Conservation (phyloP, 495 filamentous ascomycete species). For the Usnea hakonensis region DNA sequence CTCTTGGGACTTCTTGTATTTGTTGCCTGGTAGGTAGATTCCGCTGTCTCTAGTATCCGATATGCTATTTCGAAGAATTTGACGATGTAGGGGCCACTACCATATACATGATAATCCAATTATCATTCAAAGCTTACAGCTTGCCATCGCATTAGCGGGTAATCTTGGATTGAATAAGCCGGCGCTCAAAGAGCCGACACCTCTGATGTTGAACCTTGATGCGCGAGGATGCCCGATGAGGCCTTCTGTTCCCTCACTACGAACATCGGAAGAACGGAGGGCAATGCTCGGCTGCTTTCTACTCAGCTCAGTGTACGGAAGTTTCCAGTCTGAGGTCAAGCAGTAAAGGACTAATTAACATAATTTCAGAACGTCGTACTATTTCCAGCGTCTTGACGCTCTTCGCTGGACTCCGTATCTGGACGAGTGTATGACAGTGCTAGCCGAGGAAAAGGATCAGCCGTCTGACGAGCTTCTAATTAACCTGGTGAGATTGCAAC, state of each 20-base stretch:
- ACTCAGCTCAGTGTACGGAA: constrained; percentile 43
- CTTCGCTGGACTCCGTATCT: constrained; percentile 47
- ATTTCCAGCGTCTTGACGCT: constrained; percentile 39
- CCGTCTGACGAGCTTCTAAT: constrained; percentile 44
- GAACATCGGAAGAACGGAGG: constrained; percentile 46
- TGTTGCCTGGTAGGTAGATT: constrained; percentile 31
- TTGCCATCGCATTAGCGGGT: constrained; percentile 44
- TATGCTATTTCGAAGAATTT: not conserved
- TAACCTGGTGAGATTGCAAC: constrained; percentile 39
- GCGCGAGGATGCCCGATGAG: constrained; percentile 7
- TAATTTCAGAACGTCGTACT: constrained; percentile 34
- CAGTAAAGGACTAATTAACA: not conserved
- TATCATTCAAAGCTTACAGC: constrained; percentile 35
- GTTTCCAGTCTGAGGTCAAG: not conserved
- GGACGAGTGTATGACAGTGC: constrained; percentile 41
- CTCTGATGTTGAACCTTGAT: constrained; percentile 1
- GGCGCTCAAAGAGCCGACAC: constrained; percentile 22
- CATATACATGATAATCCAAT: constrained; percentile 21
- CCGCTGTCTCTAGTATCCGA: too few relatives aligned
- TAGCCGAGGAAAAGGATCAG: constrained; percentile 40
- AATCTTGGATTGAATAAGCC: constrained; percentile 50
- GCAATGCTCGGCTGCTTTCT: constrained; percentile 48
- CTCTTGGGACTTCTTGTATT: constrained; percentile 46
- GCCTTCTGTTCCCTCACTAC: constrained; percentile 21
- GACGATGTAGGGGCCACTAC: constrained; percentile 1